A percentile compares a stretch with the other conserved stretches of the same genome.
These are phyloP conservation scores for Dendryphion nanum DNA, from an alignment of 2,329 filamentous ascomycete genomes.

Conservation along the genomic window DNA sequence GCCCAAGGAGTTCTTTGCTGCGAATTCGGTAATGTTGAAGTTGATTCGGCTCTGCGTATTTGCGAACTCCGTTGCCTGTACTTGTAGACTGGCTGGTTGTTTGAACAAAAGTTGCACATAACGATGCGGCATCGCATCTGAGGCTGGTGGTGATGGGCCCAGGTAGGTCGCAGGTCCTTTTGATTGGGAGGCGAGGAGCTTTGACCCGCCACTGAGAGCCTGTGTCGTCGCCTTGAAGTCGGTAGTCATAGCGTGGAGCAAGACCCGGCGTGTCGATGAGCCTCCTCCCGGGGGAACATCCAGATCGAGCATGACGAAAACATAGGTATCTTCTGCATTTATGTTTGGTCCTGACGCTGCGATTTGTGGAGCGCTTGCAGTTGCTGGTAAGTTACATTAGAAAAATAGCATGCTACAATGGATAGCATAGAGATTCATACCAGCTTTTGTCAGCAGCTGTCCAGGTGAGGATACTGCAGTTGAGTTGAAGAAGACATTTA, in stretches of 20 bases:
- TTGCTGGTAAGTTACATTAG: slow-evolving; percentile 15
- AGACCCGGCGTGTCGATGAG: slow-evolving; percentile 23
- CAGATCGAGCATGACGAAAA: slow-evolving; percentile 38
- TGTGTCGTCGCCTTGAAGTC: slow-evolving; percentile 35
- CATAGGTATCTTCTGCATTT: slow-evolving; percentile 21
- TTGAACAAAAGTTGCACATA: slow-evolving; percentile 36
- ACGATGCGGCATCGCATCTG: slow-evolving; percentile 32
- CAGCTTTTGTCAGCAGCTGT: slow-evolving; percentile 25
- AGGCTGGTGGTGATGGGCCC: slow-evolving; percentile 31
- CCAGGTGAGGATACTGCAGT: slow-evolving; percentile 29
- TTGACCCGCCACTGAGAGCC: slow-evolving; percentile 15
- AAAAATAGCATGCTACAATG: too few species aligned
- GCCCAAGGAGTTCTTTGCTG: slow-evolving; percentile 19
- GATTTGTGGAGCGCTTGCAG: slow-evolving; percentile 25
- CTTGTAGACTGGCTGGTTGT: slow-evolving; percentile 24
- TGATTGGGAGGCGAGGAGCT: slow-evolving; percentile 24
- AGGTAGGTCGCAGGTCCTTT: slow-evolving; percentile 33
- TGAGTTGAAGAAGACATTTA: slow-evolving; percentile 33
- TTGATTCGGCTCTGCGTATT: slow-evolving; percentile 19
- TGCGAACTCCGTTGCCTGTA: slow-evolving; percentile 21
- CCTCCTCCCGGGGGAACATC: slow-evolving; percentile 28
- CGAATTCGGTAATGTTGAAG: slow-evolving; percentile 31
- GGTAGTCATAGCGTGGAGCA: slow-evolving; percentile 34
- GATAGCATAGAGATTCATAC: too few species aligned
- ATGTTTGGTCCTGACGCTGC: slow-evolving; percentile 11